Evolutionary conservation across 2,329 filamentous ascomycete species (phyloP), one percentile per base, ranked within the genome.

Genomic region (Arthrobotrys entomopaga): DNA sequence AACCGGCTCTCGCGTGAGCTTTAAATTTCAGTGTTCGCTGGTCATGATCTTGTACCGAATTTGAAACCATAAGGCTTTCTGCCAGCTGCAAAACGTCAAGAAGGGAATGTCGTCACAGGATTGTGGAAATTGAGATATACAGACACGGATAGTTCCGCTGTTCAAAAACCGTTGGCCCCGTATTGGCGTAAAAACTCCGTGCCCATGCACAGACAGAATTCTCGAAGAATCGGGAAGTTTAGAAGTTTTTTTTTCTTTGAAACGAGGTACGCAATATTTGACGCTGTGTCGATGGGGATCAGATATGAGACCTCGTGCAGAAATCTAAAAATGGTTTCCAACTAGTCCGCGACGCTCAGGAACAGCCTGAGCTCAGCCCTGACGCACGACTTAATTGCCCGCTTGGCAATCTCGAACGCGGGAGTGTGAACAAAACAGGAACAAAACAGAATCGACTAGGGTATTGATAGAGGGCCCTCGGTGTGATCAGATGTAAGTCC

Each of bases 21-120:
- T 70, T 69, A 69, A 69, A 60, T 56, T 69, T 70, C 58, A 70
- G 40, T 58, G 29, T 63, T 63, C 65, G 53, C 54, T 52, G 24
- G 20, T 52, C 65, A 58, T 64, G 42, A 70, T 56, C 48, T 26
- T 58, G 42, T 50, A 40, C 24, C 8, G 58, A 34, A 34, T 34
- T 34, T 34, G 29, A 61, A 70, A 70, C 29, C 65, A 64, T 58
- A 52, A 58, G 56, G 46, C 38, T 46, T 19, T 19, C 13, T 46
- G 15, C 13, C 13, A 34, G 29, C 29, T 34, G 29, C 3, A 34
- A 34, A 34, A 34, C 6, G 29, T 34, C 29, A 46, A 20, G 40
- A 48, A 29, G 11, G 24, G 52, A 40, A 70, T 46, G 50, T 70
- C 52, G 65, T 63, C 65, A 70, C 65, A 59, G 48, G 22, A 61